Conservation (phyloP, 257 asterid genomes). For the Eustoma russellianum region DNA sequence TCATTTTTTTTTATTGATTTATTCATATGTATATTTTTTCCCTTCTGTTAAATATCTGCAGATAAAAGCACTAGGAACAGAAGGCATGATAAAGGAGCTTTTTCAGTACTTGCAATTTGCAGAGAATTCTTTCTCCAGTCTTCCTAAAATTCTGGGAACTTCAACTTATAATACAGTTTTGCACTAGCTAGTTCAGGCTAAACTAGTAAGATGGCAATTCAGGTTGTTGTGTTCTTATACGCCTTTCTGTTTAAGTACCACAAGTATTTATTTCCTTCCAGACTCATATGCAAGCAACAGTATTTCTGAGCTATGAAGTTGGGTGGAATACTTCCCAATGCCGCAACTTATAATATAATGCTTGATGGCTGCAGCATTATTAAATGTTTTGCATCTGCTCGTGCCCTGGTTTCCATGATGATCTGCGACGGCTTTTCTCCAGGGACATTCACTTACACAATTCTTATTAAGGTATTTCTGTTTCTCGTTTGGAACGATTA, state of each 20-base stretch:
- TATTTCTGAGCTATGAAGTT: slow-evolving; percentile 62
- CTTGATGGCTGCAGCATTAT: slow-evolving; percentile 51
- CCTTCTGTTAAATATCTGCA: slow-evolving; percentile 21
- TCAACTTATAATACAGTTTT: slow-evolving; percentile 49
- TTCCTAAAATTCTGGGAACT: slow-evolving; percentile 20
- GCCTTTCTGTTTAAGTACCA: slow-evolving; percentile 12
- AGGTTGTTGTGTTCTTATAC: slow-evolving; percentile 13
- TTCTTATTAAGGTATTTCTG: slow-evolving; percentile 54
- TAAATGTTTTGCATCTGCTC: slow-evolving; percentile 59
- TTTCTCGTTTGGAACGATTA: neutral
- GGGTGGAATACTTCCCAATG: slow-evolving; percentile 45
- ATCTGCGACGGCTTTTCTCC: slow-evolving; percentile 56
- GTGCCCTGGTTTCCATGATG: slow-evolving; percentile 57
- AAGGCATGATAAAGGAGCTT: slow-evolving; percentile 63
- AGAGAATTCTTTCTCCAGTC: slow-evolving; percentile 33
- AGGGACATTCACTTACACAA: slow-evolving; percentile 38
- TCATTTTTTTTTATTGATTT: slow-evolving; percentile 4
- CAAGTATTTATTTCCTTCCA: slow-evolving; percentile 13
- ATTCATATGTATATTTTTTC: too few species aligned
- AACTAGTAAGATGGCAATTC: slow-evolving; percentile 40
- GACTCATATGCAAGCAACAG: slow-evolving; percentile 45
- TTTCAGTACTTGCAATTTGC: slow-evolving; percentile 41
- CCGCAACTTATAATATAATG: slow-evolving; percentile 54
- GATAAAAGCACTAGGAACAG: slow-evolving; percentile 77
- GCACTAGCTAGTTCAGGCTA: slow-evolving; percentile 72